Evolutionary conservation across 768 basidiomycete genomes (phyloP).

Genomic region (Lentinula sp.): DNA sequence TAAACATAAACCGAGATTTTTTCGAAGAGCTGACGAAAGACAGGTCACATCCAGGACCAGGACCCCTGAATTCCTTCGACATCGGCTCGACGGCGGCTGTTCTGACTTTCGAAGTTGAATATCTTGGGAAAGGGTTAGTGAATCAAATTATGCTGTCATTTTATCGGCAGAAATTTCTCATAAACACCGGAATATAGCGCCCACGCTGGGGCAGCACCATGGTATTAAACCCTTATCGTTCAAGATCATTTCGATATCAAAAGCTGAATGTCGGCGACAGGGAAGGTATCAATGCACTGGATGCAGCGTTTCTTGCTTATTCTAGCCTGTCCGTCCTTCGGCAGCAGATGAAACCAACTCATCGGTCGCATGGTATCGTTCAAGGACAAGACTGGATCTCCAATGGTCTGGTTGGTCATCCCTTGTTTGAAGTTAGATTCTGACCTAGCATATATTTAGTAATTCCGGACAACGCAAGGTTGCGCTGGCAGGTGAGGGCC

Average conservation of each 20-base stretch:
- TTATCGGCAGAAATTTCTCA: not conserved
- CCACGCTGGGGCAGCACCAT: slow-evolving; percentile 76
- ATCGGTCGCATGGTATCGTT: slow-evolving; percentile 75
- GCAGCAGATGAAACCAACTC: slow-evolving; percentile 81
- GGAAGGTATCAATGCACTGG: slow-evolving; percentile 84
- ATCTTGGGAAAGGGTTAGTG: slow-evolving; percentile 65
- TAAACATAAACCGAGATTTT: not conserved
- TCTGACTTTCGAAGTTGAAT: slow-evolving; percentile 64
- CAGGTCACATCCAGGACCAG: slow-evolving; percentile 73
- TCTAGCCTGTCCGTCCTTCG: slow-evolving; percentile 72
- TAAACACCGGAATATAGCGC: slow-evolving; percentile 37
- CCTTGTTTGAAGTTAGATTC: not conserved
- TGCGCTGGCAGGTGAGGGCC: slow-evolving; percentile 70
- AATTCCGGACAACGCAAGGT: slow-evolving; percentile 76
- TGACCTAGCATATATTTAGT: slow-evolving; percentile 34
- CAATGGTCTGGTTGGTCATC: slow-evolving; percentile 45
- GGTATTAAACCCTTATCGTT: slow-evolving; percentile 29
- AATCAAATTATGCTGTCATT: not conserved
- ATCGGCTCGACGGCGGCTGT: slow-evolving; percentile 56
- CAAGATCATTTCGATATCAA: not conserved
- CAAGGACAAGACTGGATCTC: slow-evolving; percentile 61
- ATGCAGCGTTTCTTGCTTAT: slow-evolving; percentile 85
- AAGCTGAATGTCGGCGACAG: slow-evolving; percentile 16
- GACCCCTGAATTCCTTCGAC: slow-evolving; percentile 42
- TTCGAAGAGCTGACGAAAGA: not conserved